Conservation (phyloP, 192 early-diverging fungal genomes). For the Backusella macrospora region DNA sequence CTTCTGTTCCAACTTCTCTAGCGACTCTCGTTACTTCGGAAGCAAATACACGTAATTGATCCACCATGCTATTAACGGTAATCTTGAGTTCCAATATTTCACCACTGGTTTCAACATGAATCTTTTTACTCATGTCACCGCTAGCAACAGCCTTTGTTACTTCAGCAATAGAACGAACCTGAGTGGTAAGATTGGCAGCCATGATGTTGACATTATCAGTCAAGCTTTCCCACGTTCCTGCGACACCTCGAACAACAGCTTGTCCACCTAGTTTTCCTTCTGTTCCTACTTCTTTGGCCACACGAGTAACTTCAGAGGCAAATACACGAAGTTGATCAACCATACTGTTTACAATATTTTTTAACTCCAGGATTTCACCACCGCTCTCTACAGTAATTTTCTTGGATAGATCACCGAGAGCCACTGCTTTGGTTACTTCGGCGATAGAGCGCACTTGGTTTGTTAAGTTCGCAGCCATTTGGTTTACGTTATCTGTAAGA, state of each 20-base stretch:
- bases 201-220: slow-evolving; percentile 60
- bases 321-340: slow-evolving; percentile 62
- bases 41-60: slow-evolving; percentile 64
- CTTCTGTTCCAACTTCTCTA: slow-evolving; percentile 67
- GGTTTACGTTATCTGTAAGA: slow-evolving; percentile 71
- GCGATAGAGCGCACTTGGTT: slow-evolving; percentile 63
- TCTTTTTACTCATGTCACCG: slow-evolving; percentile 47
- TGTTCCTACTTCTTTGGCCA: slow-evolving; percentile 67
- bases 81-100: slow-evolving; percentile 55
- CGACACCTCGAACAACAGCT: slow-evolving; percentile 70
- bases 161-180: slow-evolving; percentile 53
- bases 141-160: slow-evolving; percentile 54
- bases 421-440: slow-evolving; percentile 56
- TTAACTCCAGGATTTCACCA: slow-evolving; percentile 64
- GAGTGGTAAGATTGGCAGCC: slow-evolving; percentile 53
- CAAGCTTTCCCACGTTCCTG: slow-evolving; percentile 76
- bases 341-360: slow-evolving; percentile 66
- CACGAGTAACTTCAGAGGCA: slow-evolving; percentile 65
- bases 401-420: slow-evolving; percentile 53
- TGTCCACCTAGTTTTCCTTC: slow-evolving; percentile 81
- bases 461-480: slow-evolving; percentile 63
- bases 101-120: slow-evolving; percentile 48
- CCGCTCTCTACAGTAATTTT: slow-evolving; percentile 53
- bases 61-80: slow-evolving; percentile 71
- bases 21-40: slow-evolving; percentile 67